Conservation (phyloP, 495 filamentous ascomycete species). For the Penicillium lividum region DNA sequence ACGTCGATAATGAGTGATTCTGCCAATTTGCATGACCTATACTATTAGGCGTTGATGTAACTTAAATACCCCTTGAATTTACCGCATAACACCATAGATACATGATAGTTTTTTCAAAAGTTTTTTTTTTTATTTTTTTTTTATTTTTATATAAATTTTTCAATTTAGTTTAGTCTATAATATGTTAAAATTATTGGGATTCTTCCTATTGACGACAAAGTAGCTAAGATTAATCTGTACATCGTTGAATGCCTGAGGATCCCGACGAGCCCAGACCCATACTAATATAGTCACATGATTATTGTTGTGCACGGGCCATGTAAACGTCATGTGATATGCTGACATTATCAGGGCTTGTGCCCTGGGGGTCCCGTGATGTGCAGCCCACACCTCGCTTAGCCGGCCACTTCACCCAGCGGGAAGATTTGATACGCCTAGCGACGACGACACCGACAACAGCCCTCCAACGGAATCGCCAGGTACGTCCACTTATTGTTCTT, state of each 20-base stretch:
- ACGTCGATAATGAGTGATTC: constrained; percentile 58
- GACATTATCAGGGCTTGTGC: constrained; percentile 36
- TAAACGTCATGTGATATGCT: constrained; percentile 11
- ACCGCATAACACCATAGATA: constrained; percentile 1
- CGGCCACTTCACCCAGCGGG: constrained; percentile 35
- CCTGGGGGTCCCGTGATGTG: constrained; percentile 30
- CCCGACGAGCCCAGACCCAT: not conserved
- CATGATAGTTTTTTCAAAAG: not conserved
- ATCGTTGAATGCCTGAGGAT: not conserved
- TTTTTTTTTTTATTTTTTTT: too few species aligned
- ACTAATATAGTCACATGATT: not conserved
- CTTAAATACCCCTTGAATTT: constrained; percentile 29
- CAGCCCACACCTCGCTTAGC: constrained; percentile 46
- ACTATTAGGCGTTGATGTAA: constrained; percentile 21
- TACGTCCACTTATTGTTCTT: constrained; percentile 32
- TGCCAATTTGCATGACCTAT: constrained; percentile 3
- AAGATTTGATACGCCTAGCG: constrained; percentile 49
- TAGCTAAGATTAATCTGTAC: too few species aligned
- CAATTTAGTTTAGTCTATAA: too few species aligned
- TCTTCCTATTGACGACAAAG: too few species aligned
- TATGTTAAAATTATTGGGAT: too few species aligned
- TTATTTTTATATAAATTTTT: too few species aligned
- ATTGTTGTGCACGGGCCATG: not conserved
- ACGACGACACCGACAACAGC: constrained; percentile 55
- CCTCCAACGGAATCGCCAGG: constrained; percentile 54